Evolutionary conservation across 805 yeast genomes (phyloP), one percentile per base, ranked within the genome.

Genomic region (Kodamaea neixiangensis): DNA sequence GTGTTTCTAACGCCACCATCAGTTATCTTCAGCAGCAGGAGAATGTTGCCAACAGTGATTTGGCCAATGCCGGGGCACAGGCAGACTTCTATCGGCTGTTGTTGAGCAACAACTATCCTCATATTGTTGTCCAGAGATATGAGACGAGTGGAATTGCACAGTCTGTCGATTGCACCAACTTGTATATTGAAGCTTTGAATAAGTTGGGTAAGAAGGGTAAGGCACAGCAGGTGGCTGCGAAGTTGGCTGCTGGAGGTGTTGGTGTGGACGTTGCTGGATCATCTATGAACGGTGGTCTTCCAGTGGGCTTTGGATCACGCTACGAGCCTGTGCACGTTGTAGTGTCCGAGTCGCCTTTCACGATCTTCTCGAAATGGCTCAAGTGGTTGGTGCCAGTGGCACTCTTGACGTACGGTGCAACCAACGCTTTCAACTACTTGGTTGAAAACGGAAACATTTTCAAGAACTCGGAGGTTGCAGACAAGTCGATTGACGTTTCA

Each of bases 71-170:
- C 1, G 71, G 65, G 3, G 75, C 81, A 5, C 99, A 94, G 71
- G 92, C 96, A 1, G 85, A 82, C 50, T 93, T 94, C 62, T 94
- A 94, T 72, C 79, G 80, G 54, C 77, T 83, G 11, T 74, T 94
- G 44, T 68, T 94, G 56, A 81, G 81, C 51, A 80, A 93, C 49
- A 88, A 89, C 69, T 94, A 90, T 65, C 98, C 99, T n/a, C 96
- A 91, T 61, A 86, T 93, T 49, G 97, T 94, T 5, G 90, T 93
- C n/a, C 86, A 94, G 51, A 80, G 99, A 53, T 96, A 81, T 66
- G 98, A 96, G 67, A 87, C 96, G 7, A 87, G 94, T 0, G 97
- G 97, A n/a, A 89, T 94, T 49, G 94, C 96, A 7, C 73, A 86
- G 10, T 85, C 88, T 50, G 78, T 82, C 2, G 96, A 87, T 55